Base-by-base conservation (phyloP, 495 filamentous ascomycete species). In the Aspergillus biplanus region DNA sequence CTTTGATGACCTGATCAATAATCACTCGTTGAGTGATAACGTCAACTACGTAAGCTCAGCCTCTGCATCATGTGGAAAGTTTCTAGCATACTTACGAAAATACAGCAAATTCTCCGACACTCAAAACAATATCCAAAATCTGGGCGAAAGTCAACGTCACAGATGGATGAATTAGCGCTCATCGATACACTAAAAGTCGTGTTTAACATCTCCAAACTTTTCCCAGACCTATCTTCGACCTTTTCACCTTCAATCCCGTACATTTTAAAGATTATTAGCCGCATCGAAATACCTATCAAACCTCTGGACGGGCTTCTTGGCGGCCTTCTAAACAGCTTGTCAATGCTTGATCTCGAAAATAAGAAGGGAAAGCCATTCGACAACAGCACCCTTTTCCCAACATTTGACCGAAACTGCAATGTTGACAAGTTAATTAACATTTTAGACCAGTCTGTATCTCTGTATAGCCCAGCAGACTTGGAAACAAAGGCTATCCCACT, bases 171-270 rank as follows among this genome's bases (percentile, higher is more conserved):
- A 63, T 84, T 94, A 82, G 93, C 92, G 7, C 79, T 99, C 5
- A 83, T 79, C 0, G 96, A 99, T 69, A 92, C 88, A 2, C 76
- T 96, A 12, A 97, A 97, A 69, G 80, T 99, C 48, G 75, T 97
- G 7, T 99, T 96, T 78, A 97, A 97, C 73, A 76, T 97, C 44
- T 89, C 87, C 6, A 87, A 92, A 69, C 85, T 88, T 65, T 88
- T 86, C 67, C 85, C 88, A 0, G 78, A 86, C 56, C 78, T 88
- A 12, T 69, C 79, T 27, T 71, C 69, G 18, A 73, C 79, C 1
- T 96, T 96, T 71, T 84, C 86, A 0, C 73, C 80, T 15, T 87
- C 90, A 0, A 83, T 96, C 35, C 84, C 88, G 4, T 82, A 85
- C 58, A 86, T 99, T 12, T 78, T 95, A 62, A 89, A 86, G 59